phyloP scores from a whole-genome alignment of 768 basidiomycete genomes.

The Mycena amicta region DNA sequence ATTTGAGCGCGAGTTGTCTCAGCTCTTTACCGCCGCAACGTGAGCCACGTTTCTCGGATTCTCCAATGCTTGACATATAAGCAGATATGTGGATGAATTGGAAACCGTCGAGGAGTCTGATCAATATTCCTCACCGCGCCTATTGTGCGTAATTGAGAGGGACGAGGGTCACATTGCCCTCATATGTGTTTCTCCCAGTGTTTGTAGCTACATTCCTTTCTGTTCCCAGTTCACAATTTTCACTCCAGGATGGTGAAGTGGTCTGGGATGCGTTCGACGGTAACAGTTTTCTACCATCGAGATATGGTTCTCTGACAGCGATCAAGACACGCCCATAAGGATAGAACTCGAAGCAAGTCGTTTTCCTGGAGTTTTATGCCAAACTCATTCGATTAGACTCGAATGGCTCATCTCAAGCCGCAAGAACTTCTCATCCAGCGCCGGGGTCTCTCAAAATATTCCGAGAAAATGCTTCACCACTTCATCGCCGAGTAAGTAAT shows the following conservation, averaged over 20 bases:
- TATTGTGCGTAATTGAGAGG: constrained; percentile 71
- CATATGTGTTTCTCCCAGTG: background rate
- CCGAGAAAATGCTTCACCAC: constrained; percentile 74
- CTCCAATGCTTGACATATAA: constrained; percentile 1
- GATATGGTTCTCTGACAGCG: constrained; percentile 10
- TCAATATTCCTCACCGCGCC: constrained; percentile 57
- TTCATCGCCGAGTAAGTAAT: constrained; percentile 56
- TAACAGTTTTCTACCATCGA: constrained; percentile 28
- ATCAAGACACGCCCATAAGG: constrained; percentile 85
- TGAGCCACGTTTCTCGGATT: constrained; percentile 40
- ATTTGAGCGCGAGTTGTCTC: constrained; percentile 74
- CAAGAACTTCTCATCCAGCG: constrained; percentile 75
- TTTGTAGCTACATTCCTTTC: background rate
- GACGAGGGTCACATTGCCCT: background rate
- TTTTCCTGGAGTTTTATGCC: background rate
- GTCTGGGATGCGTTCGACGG: constrained; percentile 92
- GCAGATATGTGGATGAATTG: constrained; percentile 83
- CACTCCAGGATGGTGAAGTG: constrained; percentile 89
- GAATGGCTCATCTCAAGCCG: constrained; percentile 83
- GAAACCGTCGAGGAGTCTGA: constrained; percentile 67
- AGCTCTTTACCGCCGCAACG: constrained; percentile 88
- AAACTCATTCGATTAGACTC: constrained; percentile 53
- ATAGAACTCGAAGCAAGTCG: constrained; percentile 78
- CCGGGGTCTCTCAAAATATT: constrained; percentile 61
- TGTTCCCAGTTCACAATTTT: background rate